A percentile compares a stretch with the other conserved stretches of the same genome.
Conservation (phyloP, 352 stramenopile species). For the Plasmopara halstedii region DNA sequence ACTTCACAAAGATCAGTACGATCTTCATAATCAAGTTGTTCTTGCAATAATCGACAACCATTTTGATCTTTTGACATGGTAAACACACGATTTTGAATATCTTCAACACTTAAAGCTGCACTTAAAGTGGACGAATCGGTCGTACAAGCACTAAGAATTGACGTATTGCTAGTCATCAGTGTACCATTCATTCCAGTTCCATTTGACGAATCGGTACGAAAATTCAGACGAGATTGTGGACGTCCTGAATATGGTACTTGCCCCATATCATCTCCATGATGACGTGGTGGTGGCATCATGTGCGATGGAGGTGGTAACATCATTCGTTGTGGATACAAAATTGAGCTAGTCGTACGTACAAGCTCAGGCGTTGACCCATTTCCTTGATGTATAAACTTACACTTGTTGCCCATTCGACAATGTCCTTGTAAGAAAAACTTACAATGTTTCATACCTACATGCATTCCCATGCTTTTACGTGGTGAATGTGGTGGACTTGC, state of each 20-base stretch:
- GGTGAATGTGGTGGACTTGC: slow-evolving; percentile 56
- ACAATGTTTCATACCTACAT: slow-evolving; percentile 64
- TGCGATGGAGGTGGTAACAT: slow-evolving; percentile 24
- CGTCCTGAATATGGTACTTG: slow-evolving; percentile 19
- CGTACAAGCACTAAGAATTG: slow-evolving; percentile 18
- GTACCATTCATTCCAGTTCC: slow-evolving; percentile 11
- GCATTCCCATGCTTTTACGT: slow-evolving; percentile 29
- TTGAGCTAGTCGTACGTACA: slow-evolving; percentile 3
- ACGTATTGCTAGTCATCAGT: slow-evolving; percentile 22
- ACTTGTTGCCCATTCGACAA: slow-evolving; percentile 82
- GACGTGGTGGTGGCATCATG: slow-evolving; percentile 32
- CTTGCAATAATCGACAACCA: slow-evolving; percentile 94
- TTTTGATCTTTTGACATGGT: slow-evolving; percentile 95
- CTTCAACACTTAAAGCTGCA: slow-evolving; percentile 49
- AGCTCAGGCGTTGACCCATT: slow-evolving; percentile 18
- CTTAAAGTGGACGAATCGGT: slow-evolving; percentile 25
- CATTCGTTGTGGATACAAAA: slow-evolving; percentile 28
- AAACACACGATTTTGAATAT: slow-evolving; percentile 75
- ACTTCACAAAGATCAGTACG: slow-evolving; percentile 86
- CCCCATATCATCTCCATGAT: slow-evolving; percentile 21
- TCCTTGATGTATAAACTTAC: slow-evolving; percentile 69
- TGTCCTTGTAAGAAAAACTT: slow-evolving; percentile 82
- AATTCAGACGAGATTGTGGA: slow-evolving; percentile 19
- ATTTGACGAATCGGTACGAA: slow-evolving; percentile 20
- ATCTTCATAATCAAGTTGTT: slow-evolving; percentile 93